A percentile compares a stretch with the other conserved stretches of the same genome.
These are phyloP conservation scores for Candida railenensis DNA, from an alignment of 805 yeast species.

Conservation along the genomic window DNA sequence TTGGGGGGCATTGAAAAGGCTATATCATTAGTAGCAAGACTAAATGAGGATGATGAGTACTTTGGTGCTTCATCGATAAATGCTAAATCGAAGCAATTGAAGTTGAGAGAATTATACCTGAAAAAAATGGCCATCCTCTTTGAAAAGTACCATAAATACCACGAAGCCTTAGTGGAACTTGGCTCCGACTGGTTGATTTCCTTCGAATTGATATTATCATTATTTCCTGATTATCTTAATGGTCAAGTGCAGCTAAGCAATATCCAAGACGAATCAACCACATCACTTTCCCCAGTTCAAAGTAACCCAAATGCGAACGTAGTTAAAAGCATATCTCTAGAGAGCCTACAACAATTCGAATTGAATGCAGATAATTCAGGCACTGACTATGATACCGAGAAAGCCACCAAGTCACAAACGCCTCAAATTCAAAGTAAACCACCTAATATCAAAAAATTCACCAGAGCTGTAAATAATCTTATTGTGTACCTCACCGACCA, in stretches of 20 bases:
- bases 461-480: conserved; percentile 38
- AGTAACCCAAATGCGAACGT: background rate
- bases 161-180: conserved; percentile 38
- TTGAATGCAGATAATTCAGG: conserved; percentile 9
- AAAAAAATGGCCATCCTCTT: conserved; percentile 32
- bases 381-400: conserved; percentile 13
- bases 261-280: background rate
- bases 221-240: conserved; percentile 40
- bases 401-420: conserved; percentile 5
- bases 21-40: conserved; percentile 26
- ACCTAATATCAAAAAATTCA: conserved; percentile 21
- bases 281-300: background rate
- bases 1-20: conserved; percentile 34
- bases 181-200: conserved; percentile 42
- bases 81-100: conserved; percentile 29
- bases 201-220: conserved; percentile 28
- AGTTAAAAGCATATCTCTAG: background rate
- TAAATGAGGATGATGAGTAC: conserved; percentile 23
- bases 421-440: conserved; percentile 7
- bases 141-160: conserved; percentile 32
- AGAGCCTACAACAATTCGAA: background rate
- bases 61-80: conserved; percentile 19
- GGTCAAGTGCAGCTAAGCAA: conserved; percentile 13
- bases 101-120: conserved; percentile 33
- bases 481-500: conserved; percentile 53